Evolutionary conservation across 768 basidiomycete species (phyloP).

Genomic region (Russula ochroleuca): DNA sequence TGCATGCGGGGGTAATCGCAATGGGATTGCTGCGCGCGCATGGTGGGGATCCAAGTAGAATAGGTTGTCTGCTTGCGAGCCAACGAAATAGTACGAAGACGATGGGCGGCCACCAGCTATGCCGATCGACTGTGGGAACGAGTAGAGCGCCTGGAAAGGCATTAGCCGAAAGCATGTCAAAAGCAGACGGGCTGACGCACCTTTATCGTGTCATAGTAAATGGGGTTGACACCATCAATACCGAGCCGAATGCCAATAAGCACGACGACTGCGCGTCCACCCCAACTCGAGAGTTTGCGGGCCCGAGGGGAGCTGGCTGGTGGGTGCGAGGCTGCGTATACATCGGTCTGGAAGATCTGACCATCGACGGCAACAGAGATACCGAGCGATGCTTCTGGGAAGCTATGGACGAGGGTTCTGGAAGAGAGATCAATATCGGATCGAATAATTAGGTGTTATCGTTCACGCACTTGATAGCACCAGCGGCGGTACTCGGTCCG

Average conservation of each 20-base stretch:
- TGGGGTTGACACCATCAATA: conserved; percentile 89
- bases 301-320: conserved; percentile 33
- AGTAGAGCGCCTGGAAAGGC: conserved; percentile 66
- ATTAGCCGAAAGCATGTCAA: conserved; percentile 4
- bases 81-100: conserved; percentile 98
- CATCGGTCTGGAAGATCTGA: conserved; percentile 79
- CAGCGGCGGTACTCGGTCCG: conserved; percentile 95
- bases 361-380: conserved; percentile 82
- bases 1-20: conserved; percentile 48
- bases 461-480: conserved; percentile 73
- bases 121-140: conserved; percentile 92
- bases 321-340: conserved; percentile 65
- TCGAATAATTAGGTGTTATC: not conserved
- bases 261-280: conserved; percentile 77
- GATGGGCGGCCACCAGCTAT: conserved; percentile 95
- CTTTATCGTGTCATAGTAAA: conserved; percentile 86
- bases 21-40: conserved; percentile 68
- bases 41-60: conserved; percentile 83
- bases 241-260: conserved; percentile 85
- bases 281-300: conserved; percentile 50
- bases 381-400: conserved; percentile 74
- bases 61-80: conserved; percentile 81
- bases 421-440: conserved; percentile 7
- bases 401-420: conserved; percentile 72
- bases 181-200: conserved; percentile 35